Percentiles rank a stretch among this genome's conserved stretches.
Conservation (phyloP, 257 asterid genomes). For the Lavandula angustifolia region DNA sequence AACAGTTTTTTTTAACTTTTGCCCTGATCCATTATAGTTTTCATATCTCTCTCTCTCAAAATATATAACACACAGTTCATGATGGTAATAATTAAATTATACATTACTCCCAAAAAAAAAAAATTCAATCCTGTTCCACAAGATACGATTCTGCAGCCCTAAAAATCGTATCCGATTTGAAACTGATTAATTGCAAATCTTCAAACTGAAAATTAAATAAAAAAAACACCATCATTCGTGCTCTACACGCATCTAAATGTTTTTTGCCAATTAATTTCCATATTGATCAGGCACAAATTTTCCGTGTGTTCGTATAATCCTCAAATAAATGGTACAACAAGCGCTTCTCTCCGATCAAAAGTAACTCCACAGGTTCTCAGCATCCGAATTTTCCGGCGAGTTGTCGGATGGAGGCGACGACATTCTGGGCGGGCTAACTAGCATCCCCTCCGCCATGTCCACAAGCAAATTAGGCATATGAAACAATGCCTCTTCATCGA, state of each 20-base stretch:
- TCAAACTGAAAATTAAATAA: background rate
- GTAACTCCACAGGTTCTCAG: conserved; percentile 48
- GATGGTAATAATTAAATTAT: too few species aligned
- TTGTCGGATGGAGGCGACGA: conserved; percentile 41
- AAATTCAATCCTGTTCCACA: background rate
- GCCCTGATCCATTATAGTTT: too few species aligned
- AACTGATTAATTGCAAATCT: conserved; percentile 18
- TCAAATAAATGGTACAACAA: background rate
- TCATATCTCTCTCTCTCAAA: too few species aligned
- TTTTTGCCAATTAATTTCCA: background rate
- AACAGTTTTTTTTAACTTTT: too few species aligned
- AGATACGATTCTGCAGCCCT: background rate
- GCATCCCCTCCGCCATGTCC: conserved; percentile 64
- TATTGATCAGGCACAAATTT: background rate
- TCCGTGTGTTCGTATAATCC: background rate
- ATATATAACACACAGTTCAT: too few species aligned
- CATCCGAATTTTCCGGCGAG: conserved; percentile 42
- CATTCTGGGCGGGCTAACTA: conserved; percentile 55
- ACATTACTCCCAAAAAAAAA: background rate
- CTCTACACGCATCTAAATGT: conserved; percentile 11
- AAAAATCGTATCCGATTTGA: conserved; percentile 22
- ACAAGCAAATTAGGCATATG: conserved; percentile 51
- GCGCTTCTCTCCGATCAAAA: background rate
- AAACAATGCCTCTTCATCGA: conserved; percentile 48
- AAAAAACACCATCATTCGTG: background rate